Conservation (phyloP, 441 rosid genomes). For the Gossypium davidsonii region DNA sequence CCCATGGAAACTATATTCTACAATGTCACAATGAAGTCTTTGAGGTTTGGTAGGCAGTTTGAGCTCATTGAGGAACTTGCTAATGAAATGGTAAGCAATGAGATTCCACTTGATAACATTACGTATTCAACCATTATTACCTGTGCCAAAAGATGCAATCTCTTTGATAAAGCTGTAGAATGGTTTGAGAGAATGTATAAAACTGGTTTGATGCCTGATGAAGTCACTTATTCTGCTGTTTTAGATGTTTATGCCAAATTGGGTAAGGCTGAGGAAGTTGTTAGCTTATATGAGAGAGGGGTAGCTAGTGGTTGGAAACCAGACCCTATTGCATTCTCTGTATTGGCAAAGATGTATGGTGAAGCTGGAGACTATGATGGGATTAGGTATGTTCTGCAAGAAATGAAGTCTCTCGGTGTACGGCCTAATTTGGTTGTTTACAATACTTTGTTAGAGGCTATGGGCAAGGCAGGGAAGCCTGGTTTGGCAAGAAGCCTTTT, state of each 20-base stretch:
- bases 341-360: slow-evolving; percentile 85
- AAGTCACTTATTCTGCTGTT: slow-evolving; percentile 80
- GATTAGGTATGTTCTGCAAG: slow-evolving; percentile 76
- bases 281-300: slow-evolving; percentile 89
- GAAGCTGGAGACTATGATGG: slow-evolving; percentile 87
- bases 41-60: slow-evolving; percentile 85
- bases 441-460: slow-evolving; percentile 78
- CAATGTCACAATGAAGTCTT: slow-evolving; percentile 74
- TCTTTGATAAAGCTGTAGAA: slow-evolving; percentile 72
- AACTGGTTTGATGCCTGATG: slow-evolving; percentile 94
- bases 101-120: slow-evolving; percentile 75
- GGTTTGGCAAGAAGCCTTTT: slow-evolving; percentile 75
- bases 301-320: slow-evolving; percentile 92
- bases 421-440: slow-evolving; percentile 80
- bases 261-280: slow-evolving; percentile 77
- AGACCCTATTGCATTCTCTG: slow-evolving; percentile 64
- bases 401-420: slow-evolving; percentile 74
- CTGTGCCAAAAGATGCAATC: slow-evolving; percentile 72
- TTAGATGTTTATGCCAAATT: slow-evolving; percentile 79
- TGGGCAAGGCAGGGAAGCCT: slow-evolving; percentile 88
- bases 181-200: slow-evolving; percentile 94
- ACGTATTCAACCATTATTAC: slow-evolving; percentile 91
- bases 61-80: slow-evolving; percentile 75
- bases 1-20: slow-evolving; percentile 79
- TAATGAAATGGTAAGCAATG: slow-evolving; percentile 71